These are phyloP conservation scores for Talaromyces rugulosus DNA, from an alignment of 2,329 filamentous ascomycete genomes.

Conservation along the genomic window DNA sequence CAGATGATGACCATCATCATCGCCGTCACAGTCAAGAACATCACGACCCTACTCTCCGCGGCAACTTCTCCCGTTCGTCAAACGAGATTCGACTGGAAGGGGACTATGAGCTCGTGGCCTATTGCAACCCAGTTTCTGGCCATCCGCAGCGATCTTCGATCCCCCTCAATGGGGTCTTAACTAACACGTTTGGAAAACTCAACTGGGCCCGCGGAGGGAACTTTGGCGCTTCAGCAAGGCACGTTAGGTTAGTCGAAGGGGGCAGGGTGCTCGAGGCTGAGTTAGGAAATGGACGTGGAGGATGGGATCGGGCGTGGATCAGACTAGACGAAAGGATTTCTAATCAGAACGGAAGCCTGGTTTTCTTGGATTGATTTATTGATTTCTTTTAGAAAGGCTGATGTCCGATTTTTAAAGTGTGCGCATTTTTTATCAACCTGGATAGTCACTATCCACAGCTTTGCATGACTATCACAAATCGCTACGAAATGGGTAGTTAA, in stretches of 20 bases:
- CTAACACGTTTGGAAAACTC: constrained; percentile 33
- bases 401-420: background rate
- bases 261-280: constrained; percentile 32
- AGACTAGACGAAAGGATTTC: constrained; percentile 36
- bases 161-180: constrained; percentile 34
- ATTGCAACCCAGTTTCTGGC: constrained; percentile 29
- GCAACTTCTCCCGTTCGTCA: constrained; percentile 36
- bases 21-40: background rate
- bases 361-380: constrained; percentile 14
- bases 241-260: constrained; percentile 27
- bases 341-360: constrained; percentile 34
- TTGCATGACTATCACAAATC: background rate
- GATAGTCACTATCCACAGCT: background rate
- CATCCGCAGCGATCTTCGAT: constrained; percentile 27
- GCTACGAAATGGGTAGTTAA: background rate
- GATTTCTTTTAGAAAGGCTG: too few species aligned
- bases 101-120: constrained; percentile 32
- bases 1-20: background rate
- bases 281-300: constrained; percentile 29
- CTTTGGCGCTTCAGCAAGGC: constrained; percentile 30
- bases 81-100: constrained; percentile 31
- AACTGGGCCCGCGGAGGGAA: constrained; percentile 34
- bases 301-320: constrained; percentile 27
- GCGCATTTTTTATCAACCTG: background rate
- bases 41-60: constrained; percentile 15